phyloP scores from a whole-genome alignment of 2,329 filamentous ascomycete species.

The Atkinsonella texensis region DNA sequence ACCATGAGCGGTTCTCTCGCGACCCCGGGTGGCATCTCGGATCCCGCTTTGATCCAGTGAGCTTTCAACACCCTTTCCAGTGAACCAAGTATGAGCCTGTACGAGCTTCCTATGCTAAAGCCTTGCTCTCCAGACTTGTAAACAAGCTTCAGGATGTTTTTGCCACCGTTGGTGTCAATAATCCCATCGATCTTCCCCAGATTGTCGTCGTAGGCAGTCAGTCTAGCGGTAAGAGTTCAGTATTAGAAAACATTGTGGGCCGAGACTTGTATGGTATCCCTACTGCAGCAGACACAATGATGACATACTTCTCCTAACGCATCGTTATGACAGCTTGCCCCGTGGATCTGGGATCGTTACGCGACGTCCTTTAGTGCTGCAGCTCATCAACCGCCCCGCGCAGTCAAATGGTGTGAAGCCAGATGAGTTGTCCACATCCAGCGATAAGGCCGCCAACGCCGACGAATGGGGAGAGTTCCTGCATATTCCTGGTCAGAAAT shows the following conservation, averaged over 20 bases:
- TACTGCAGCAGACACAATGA: background rate
- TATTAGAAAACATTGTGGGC: constrained; percentile 96
- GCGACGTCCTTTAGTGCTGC: constrained; percentile 85
- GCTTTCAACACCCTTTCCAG: constrained; percentile 9
- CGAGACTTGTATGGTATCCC: constrained; percentile 76
- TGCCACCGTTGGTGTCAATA: constrained; percentile 94
- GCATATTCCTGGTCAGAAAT: constrained; percentile 94
- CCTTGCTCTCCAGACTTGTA: constrained; percentile 50
- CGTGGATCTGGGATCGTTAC: constrained; percentile 97
- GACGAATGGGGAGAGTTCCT: constrained; percentile 99
- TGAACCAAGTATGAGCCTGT: background rate
- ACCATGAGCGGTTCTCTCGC: constrained; percentile 26
- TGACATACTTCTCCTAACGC: background rate
- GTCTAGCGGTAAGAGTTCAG: constrained; percentile 98
- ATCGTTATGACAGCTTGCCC: constrained; percentile 53
- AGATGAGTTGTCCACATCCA: constrained; percentile 51
- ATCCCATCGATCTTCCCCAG: constrained; percentile 96
- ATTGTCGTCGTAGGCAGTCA: constrained; percentile 97
- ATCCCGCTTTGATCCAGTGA: constrained; percentile 55
- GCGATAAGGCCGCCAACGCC: constrained; percentile 77
- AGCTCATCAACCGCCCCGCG: constrained; percentile 84
- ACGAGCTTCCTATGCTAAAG: constrained; percentile 4
- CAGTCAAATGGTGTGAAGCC: constrained; percentile 63
- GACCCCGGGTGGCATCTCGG: constrained; percentile 48
- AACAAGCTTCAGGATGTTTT: constrained; percentile 99